A percentile compares a stretch with the other conserved stretches of the same genome.
Evolutionary conservation across 176 grass and related monocot genomes (phyloP).

Genomic region (Metroxylon sagu): DNA sequence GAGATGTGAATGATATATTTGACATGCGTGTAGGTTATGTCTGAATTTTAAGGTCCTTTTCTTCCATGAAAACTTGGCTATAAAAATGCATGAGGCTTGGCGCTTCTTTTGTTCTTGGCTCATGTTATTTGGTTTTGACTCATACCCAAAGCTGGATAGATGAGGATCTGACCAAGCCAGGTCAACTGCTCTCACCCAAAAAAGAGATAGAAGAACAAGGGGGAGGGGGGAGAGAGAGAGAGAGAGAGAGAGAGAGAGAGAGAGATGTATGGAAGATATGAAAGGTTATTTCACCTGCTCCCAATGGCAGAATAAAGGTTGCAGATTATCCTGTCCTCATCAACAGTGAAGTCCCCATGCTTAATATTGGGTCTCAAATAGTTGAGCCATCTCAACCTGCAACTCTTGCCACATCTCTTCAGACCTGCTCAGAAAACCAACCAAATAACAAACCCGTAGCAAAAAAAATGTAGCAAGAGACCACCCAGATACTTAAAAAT

Average conservation of each 20-base stretch:
- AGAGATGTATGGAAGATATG: neutral
- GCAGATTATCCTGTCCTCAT: constrained; percentile 80
- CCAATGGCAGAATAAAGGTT: constrained; percentile 68
- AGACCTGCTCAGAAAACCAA: constrained; percentile 33
- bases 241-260: neutral
- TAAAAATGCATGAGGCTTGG: no score
- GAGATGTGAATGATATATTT: no score
- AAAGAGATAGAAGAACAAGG: no score
- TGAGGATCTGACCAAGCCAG: no score
- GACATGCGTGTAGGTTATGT: no score
- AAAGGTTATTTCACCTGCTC: constrained; percentile 57
- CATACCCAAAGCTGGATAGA: no score
- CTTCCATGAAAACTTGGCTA: no score
- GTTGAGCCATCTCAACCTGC: constrained; percentile 93
- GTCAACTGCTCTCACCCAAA: no score
- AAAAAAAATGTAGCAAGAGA: neutral
- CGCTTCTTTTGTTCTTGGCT: no score
- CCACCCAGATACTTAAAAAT: no score
- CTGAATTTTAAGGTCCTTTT: no score
- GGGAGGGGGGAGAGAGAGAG: neutral
- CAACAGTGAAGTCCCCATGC: constrained; percentile 83
- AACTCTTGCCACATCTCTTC: constrained; percentile 94
- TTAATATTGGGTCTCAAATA: constrained; percentile 92
- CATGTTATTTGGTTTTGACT: no score
- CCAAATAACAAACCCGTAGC: neutral